Percentiles rank a stretch among this genome's conserved stretches.
These are phyloP conservation scores for Cunninghamia lanceolata DNA, from an alignment of 75 land plant species.

Conservation along the genomic window DNA sequence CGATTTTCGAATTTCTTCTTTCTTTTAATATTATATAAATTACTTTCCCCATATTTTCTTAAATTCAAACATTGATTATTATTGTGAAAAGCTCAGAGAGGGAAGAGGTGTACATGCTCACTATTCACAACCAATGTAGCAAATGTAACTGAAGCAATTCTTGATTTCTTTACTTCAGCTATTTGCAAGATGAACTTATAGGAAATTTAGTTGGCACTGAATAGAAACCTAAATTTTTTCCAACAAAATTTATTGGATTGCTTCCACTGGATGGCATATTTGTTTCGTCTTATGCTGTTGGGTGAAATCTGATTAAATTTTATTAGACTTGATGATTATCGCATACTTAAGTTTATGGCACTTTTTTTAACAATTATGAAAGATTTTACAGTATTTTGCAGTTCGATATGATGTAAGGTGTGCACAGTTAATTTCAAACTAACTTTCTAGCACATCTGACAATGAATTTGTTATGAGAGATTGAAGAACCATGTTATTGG, in stretches of 20 bases:
- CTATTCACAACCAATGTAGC: too few species aligned
- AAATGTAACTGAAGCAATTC: too few species aligned
- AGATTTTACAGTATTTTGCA: neutral
- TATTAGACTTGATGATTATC: neutral
- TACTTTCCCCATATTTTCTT: too few species aligned
- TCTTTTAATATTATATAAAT: too few species aligned
- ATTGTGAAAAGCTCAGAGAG: too few species aligned
- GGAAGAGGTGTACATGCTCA: too few species aligned
- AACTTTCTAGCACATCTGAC: neutral
- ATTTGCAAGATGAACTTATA: too few species aligned
- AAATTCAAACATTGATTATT: too few species aligned
- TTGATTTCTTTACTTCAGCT: too few species aligned
- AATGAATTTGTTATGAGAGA: neutral
- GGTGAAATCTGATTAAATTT: neutral
- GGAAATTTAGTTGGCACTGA: too few species aligned
- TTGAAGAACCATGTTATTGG: neutral
- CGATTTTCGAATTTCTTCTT: too few species aligned
- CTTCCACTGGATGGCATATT: neutral
- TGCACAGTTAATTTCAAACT: neutral
- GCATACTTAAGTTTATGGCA: neutral
- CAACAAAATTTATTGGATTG: neutral
- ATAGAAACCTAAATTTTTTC: too few species aligned
- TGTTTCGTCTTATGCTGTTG: neutral
- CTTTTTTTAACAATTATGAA: neutral
- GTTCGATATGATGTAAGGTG: neutral